These are phyloP conservation scores for Ustilago tritici DNA, from an alignment of 1,284 basidiomycete genomes.

Conservation along the genomic window DNA sequence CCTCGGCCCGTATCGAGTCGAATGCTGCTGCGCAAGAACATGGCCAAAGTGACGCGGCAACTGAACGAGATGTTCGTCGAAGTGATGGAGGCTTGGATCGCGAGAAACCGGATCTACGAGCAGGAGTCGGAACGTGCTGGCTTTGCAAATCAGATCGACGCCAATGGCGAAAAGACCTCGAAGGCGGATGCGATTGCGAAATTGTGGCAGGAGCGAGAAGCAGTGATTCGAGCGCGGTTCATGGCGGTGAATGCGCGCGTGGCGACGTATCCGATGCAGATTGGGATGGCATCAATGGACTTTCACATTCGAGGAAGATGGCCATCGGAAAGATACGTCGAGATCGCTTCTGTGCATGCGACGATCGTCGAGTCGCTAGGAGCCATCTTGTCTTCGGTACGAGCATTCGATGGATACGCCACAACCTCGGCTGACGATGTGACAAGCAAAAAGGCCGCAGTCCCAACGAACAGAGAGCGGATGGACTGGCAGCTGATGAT, in stretches of 20 bases:
- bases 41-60: slow-evolving; percentile 67
- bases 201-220: slow-evolving; percentile 29
- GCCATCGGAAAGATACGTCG: slow-evolving; percentile 73
- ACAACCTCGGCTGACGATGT: slow-evolving; percentile 10
- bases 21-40: slow-evolving; percentile 73
- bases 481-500: slow-evolving; percentile 50
- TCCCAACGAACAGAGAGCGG: neutral
- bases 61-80: slow-evolving; percentile 38
- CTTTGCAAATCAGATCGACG: slow-evolving; percentile 73
- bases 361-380: slow-evolving; percentile 57
- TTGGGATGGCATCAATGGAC: slow-evolving; percentile 72
- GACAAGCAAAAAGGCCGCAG: neutral
- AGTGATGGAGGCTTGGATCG: slow-evolving; percentile 48
- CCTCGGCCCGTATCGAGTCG: slow-evolving; percentile 74
- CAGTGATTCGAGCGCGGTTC: slow-evolving; percentile 67
- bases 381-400: slow-evolving; percentile 24
- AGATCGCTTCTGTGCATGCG: slow-evolving; percentile 68
- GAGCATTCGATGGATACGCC: slow-evolving; percentile 25
- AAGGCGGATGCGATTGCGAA: slow-evolving; percentile 34
- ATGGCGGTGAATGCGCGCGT: slow-evolving; percentile 70
- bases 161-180: slow-evolving; percentile 42
- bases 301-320: slow-evolving; percentile 73
- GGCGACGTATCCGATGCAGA: slow-evolving; percentile 71
- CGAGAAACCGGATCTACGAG: slow-evolving; percentile 69
- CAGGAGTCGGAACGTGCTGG: slow-evolving; percentile 68